Percentiles rank a stretch among this genome's conserved stretches.
These are phyloP conservation scores for Cyclotella cryptica DNA, from an alignment of 108 stramenopile genomes.

Conservation along the genomic window DNA sequence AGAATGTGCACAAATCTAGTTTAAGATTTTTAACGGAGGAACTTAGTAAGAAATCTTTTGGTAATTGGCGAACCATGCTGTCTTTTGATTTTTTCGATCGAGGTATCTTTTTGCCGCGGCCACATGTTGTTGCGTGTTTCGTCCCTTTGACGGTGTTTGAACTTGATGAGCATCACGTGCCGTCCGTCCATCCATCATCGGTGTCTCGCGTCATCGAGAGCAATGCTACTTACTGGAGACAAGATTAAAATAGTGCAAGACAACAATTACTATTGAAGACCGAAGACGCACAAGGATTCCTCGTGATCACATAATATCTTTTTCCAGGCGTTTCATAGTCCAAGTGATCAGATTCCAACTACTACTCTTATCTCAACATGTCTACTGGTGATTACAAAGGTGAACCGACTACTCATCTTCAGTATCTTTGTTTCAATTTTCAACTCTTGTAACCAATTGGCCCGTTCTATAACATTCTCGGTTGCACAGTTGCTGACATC, in stretches of 20 bases:
- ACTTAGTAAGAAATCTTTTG: no score
- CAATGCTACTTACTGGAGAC: background rate
- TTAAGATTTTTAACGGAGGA: no score
- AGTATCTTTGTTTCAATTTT: background rate
- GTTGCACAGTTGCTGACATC: conserved; percentile 92
- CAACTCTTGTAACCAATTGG: background rate
- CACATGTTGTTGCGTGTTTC: background rate
- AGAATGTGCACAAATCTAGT: no score
- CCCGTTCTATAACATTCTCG: background rate
- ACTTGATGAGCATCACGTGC: background rate
- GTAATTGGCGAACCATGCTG: no score
- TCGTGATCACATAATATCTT: background rate
- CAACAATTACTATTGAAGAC: background rate
- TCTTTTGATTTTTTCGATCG: no score
- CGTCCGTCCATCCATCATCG: background rate
- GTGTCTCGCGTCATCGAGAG: background rate
- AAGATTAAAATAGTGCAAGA: no score
- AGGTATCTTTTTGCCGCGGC: background rate
- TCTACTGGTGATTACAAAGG: conserved; percentile 96
- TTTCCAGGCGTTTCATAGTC: background rate
- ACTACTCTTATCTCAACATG: conserved; percentile 66
- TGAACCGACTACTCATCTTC: background rate
- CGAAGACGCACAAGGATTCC: background rate
- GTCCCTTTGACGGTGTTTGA: background rate
- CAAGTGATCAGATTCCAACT: background rate